Conservation (phyloP, 1,139 yeast genomes). For the Debaryomycetaceae sp. region DNA sequence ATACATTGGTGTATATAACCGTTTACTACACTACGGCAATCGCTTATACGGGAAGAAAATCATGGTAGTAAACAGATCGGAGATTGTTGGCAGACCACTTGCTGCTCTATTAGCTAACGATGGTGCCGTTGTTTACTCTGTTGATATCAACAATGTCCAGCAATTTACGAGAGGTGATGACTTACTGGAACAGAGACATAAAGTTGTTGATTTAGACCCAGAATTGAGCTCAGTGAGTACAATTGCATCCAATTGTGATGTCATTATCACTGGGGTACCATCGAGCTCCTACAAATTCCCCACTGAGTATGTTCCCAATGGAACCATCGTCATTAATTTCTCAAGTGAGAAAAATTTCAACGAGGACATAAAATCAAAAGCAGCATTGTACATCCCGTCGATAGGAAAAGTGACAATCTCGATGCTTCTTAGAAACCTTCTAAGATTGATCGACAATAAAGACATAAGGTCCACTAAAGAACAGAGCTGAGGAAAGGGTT, state of each 20-base stretch:
- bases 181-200: slow-evolving; percentile 75
- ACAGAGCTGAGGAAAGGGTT: neutral
- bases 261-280: slow-evolving; percentile 94
- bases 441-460: slow-evolving; percentile 73
- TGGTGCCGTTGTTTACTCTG: slow-evolving; percentile 94
- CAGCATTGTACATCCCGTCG: slow-evolving; percentile 89
- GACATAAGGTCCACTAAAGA: slow-evolving; percentile 18
- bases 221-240: slow-evolving; percentile 50
- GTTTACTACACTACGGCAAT: slow-evolving; percentile 80
- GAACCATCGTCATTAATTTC: slow-evolving; percentile 88
- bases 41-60: slow-evolving; percentile 89
- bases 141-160: slow-evolving; percentile 83
- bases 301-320: slow-evolving; percentile 70
- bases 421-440: slow-evolving; percentile 83
- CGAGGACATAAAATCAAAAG: slow-evolving; percentile 74
- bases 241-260: slow-evolving; percentile 77
- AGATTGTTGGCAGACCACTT: slow-evolving; percentile 94
- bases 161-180: slow-evolving; percentile 94
- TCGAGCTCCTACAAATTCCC: slow-evolving; percentile 81
- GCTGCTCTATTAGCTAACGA: slow-evolving; percentile 96
- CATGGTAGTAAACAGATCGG: slow-evolving; percentile 87
- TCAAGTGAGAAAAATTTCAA: slow-evolving; percentile 85
- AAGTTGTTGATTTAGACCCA: slow-evolving; percentile 65
- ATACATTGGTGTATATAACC: slow-evolving; percentile 82
- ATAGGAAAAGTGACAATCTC: slow-evolving; percentile 95